Conservation (phyloP, 2,329 filamentous ascomycete genomes). For the Cadophora gregata region DNA sequence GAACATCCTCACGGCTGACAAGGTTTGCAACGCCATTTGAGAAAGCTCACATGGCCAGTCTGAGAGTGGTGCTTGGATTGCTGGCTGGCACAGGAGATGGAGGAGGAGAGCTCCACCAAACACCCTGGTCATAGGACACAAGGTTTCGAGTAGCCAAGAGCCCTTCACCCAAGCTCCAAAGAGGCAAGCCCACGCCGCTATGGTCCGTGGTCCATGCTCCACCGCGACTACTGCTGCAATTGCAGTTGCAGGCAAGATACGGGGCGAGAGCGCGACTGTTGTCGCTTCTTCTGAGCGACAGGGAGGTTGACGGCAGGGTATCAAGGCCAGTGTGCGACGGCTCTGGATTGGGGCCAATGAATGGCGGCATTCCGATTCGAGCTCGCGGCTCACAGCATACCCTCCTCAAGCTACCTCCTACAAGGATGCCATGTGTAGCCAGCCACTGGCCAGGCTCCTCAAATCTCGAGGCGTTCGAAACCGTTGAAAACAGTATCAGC, state of each 20-base stretch:
- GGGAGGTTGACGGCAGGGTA: conserved; percentile 23
- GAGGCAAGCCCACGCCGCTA: conserved; percentile 24
- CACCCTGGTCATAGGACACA: conserved; percentile 26
- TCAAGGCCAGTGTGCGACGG: conserved; percentile 30
- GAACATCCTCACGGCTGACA: conserved; percentile 35
- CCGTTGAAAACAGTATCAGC: conserved; percentile 6
- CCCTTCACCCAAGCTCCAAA: conserved; percentile 21
- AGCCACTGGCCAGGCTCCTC: conserved; percentile 1
- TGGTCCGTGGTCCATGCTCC: conserved; percentile 22
- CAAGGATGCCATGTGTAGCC: conserved; percentile 37
- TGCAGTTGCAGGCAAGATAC: conserved; percentile 28
- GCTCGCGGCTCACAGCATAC: conserved; percentile 40
- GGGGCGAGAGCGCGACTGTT: conserved; percentile 11
- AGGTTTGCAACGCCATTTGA: conserved; percentile 34
- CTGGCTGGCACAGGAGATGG: conserved; percentile 27
- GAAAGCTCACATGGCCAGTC: conserved; percentile 39
- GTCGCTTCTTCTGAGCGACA: conserved; percentile 23
- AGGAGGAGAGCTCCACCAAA: conserved; percentile 31
- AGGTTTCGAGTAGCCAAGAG: conserved; percentile 28
- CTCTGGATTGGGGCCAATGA: conserved; percentile 31
- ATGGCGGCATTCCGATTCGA: conserved; percentile 39
- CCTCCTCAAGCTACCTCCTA: conserved; percentile 10
- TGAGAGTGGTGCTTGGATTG: conserved; percentile 34
- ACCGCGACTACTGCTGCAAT: conserved; percentile 20
- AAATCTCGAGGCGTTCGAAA: conserved; percentile 13